A percentile compares a stretch with the other conserved stretches of the same genome.
These are phyloP conservation scores for Cercospora sp. DNA, from an alignment of 2,329 filamentous ascomycete genomes.

Conservation along the genomic window DNA sequence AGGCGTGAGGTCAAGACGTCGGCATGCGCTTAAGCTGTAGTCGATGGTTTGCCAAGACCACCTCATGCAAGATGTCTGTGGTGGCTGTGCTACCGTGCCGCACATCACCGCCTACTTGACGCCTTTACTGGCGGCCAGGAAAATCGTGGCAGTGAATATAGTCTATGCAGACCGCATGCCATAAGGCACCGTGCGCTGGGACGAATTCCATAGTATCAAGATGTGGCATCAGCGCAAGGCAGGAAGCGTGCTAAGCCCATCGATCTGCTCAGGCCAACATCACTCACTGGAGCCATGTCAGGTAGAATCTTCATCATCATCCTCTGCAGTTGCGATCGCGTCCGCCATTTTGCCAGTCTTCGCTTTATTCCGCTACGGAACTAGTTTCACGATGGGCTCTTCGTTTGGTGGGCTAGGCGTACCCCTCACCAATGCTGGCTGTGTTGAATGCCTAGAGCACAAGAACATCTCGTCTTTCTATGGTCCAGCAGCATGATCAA, in stretches of 20 bases:
- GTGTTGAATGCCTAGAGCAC: too few species aligned
- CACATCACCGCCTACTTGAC: not conserved
- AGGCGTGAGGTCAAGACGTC: not conserved
- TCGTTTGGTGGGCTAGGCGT: too few species aligned
- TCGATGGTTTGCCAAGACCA: not conserved
- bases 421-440: too few species aligned
- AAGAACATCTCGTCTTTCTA: too few species aligned
- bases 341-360: too few species aligned
- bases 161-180: not conserved
- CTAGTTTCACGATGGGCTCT: too few species aligned
- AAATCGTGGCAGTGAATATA: not conserved
- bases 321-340: too few species aligned
- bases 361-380: too few species aligned
- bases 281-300: not conserved
- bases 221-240: not conserved
- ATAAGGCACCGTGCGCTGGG: not conserved
- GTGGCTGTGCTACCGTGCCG: not conserved
- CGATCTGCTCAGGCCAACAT: not conserved
- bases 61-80: not conserved
- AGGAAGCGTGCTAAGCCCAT: not conserved
- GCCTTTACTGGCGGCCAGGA: not conserved
- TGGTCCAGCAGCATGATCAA: not conserved
- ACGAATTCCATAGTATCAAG: not conserved
- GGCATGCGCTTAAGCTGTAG: not conserved
- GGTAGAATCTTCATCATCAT: too few species aligned